A percentile compares a stretch with the other conserved stretches of the same genome.
Conservation (phyloP, 2,329 filamentous ascomycete genomes). For the Claviceps monticola region DNA sequence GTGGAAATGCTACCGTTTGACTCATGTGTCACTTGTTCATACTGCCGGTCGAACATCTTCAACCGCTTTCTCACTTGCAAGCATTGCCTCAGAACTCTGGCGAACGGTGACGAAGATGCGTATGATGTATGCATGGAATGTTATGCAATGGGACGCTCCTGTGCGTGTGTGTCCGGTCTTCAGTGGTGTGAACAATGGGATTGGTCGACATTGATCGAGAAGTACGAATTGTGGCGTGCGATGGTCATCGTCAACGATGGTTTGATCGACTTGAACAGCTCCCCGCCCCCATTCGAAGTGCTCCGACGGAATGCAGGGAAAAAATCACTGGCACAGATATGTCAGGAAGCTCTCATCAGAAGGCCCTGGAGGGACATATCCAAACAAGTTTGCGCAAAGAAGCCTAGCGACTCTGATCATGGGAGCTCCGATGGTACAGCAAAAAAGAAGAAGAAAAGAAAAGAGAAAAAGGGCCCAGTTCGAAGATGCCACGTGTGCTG, state of each 20-base stretch:
- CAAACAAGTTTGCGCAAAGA: constrained; percentile 38
- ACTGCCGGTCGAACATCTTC: constrained; percentile 92
- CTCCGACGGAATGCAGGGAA: constrained; percentile 53
- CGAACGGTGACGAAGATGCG: constrained; percentile 60
- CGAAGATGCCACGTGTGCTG: constrained; percentile 71
- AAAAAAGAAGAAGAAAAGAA: constrained; percentile 44
- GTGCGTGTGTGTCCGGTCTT: constrained; percentile 71
- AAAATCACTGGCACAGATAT: constrained; percentile 83
- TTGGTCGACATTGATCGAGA: constrained; percentile 63
- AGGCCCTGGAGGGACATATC: constrained; percentile 75
- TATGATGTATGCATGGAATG: constrained; percentile 99
- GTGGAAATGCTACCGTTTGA: constrained; percentile 72
- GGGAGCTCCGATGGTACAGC: constrained; percentile 49
- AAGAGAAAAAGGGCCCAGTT: constrained; percentile 39
- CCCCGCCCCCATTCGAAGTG: constrained; percentile 56
- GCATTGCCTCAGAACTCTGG: constrained; percentile 56
- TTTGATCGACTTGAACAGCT: constrained; percentile 48
- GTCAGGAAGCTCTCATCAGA: constrained; percentile 69
- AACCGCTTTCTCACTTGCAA: constrained; percentile 92
- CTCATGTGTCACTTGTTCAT: constrained; percentile 87
- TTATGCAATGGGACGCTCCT: constrained; percentile 93
- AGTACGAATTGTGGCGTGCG: constrained; percentile 71
- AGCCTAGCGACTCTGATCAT: constrained; percentile 34
- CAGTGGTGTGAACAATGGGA: constrained; percentile 88
- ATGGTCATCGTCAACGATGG: constrained; percentile 64